Evolutionary conservation across 1,284 basidiomycete species (phyloP).

Genomic region (Jaminaea rosea): DNA sequence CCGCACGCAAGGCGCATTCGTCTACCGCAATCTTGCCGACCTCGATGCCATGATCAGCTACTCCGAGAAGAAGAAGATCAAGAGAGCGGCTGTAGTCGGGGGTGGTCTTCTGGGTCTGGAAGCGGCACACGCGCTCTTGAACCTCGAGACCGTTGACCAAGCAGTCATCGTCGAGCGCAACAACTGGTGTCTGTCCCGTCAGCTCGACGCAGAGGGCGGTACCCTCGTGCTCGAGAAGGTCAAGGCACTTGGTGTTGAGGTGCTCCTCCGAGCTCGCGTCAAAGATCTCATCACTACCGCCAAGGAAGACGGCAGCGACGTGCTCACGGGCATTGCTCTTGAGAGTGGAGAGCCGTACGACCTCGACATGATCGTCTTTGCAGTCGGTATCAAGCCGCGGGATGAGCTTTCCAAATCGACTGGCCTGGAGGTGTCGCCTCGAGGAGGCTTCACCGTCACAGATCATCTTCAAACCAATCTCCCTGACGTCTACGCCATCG

Average conservation of each 20-base stretch:
- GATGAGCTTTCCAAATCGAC: slow-evolving; percentile 57
- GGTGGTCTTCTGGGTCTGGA: slow-evolving; percentile 66
- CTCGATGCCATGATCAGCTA: slow-evolving; percentile 29
- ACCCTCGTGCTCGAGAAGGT: slow-evolving; percentile 63
- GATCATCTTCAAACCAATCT: slow-evolving; percentile 57
- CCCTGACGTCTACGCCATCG: slow-evolving; percentile 62
- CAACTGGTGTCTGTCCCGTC: slow-evolving; percentile 60
- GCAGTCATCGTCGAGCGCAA: slow-evolving; percentile 59
- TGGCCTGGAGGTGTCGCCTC: slow-evolving; percentile 46
- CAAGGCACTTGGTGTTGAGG: slow-evolving; percentile 59
- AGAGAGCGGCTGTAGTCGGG: slow-evolving; percentile 58
- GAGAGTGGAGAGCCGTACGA: slow-evolving; percentile 30
- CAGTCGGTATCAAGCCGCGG: slow-evolving; percentile 56
- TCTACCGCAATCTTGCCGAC: slow-evolving; percentile 60
- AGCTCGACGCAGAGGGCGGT: slow-evolving; percentile 62
- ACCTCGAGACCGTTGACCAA: slow-evolving; percentile 53
- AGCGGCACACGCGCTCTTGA: slow-evolving; percentile 64
- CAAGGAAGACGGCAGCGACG: slow-evolving; percentile 11
- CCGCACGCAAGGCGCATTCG: slow-evolving; percentile 57
- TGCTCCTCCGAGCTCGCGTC: slow-evolving; percentile 55
- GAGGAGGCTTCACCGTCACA: slow-evolving; percentile 58
- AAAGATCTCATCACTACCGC: slow-evolving; percentile 45
- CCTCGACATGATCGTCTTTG: slow-evolving; percentile 47
- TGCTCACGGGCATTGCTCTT: slow-evolving; percentile 33
- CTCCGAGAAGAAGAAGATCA: slow-evolving; percentile 51